Evolutionary conservation across 2,329 filamentous ascomycete genomes (phyloP), one percentile per base, ranked within the genome.

Genomic region (Alternaria sp.): DNA sequence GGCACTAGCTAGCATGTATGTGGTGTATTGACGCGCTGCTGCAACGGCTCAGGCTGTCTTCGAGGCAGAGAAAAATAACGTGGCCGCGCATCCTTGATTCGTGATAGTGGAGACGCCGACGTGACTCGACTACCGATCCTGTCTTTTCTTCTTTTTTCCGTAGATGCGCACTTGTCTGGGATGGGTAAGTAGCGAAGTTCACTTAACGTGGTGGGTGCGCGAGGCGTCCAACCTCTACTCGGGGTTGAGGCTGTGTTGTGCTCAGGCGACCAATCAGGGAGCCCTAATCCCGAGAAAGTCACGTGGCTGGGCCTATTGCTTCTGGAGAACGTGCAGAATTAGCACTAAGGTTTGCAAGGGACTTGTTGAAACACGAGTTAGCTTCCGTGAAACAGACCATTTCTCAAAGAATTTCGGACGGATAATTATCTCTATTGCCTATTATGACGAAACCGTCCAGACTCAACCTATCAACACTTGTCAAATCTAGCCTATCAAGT

Each of bases 1-100:
- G 30, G 20, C 46, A 4, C 46, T 50, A 50, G 46, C 20, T 50
- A 36, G 46, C 46, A 36, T 50, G 30, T 12, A 38, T 25, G 36
- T 34, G 51, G n/a, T 52, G 20, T 32, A 48, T 58, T 36, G 18
- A 32, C 43, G 43, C 43, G 45, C 45, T 28, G 38, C 36, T 44
- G 38, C 45, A 51, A 45, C 54, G 54, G 58, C 46, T 60, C 58
- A 60, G 58, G 58, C 58, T 53, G 32, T 48, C 54, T 8, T 41
- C 58, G 53, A 57, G 58, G 58, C 58, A 60, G 58, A 60, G 51
- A 57, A 38, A 38, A 34, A 25, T 12, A 40, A 54, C 11, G 12
- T 32, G 44, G 53, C 45, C 36, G 18, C 4, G 34, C 20, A 50
- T 36, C 20, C 46, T 36, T 50, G 30, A 38, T 50, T 44, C 54